phyloP scores from a whole-genome alignment of 164 flowering plant species.

The Malania oleifera region DNA sequence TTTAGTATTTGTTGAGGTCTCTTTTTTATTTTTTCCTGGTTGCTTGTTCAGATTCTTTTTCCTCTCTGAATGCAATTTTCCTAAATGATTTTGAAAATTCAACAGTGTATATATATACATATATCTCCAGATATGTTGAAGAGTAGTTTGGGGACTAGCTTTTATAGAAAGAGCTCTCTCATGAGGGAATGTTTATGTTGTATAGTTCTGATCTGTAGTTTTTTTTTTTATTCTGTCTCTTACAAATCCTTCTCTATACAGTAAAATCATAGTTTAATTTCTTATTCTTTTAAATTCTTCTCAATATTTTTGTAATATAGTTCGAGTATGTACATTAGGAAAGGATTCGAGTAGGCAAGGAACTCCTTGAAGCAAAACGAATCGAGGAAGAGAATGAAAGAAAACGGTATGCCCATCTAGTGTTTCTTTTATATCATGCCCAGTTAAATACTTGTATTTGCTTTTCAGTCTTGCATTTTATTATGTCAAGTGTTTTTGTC shows the following conservation, averaged over 20 bases:
- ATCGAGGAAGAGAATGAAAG: constrained; percentile 98
- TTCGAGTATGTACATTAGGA: constrained; percentile 45
- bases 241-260: too few relatives aligned
- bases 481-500: neutral
- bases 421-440: neutral
- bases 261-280: neutral
- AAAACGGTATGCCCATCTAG: constrained; percentile 60
- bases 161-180: neutral
- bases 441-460: constrained; percentile 1
- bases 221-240: too few relatives aligned
- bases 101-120: neutral
- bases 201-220: too few relatives aligned
- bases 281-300: neutral
- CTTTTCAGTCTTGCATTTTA: neutral
- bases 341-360: constrained; percentile 89
- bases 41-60: neutral
- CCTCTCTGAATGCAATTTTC: neutral
- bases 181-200: too few relatives aligned
- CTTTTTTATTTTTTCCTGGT: too few relatives aligned
- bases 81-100: neutral
- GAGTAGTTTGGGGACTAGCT: neutral
- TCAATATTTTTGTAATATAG: neutral
- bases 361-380: constrained; percentile 94
- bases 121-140: neutral
- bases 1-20: neutral